These are phyloP conservation scores for Pseudogymnoascus sp. DNA, from an alignment of 2,329 filamentous ascomycete genomes.

Conservation along the genomic window DNA sequence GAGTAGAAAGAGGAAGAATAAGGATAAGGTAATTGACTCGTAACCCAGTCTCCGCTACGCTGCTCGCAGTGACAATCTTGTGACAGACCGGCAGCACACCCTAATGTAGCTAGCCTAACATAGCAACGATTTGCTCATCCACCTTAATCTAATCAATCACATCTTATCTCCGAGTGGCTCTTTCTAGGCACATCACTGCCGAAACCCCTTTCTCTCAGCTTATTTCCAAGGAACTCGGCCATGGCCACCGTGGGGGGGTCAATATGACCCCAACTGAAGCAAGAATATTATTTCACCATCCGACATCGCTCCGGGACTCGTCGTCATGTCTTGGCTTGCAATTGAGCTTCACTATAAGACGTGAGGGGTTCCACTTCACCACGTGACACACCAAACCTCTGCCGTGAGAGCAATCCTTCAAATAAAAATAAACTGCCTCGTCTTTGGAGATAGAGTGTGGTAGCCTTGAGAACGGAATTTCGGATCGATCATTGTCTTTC, in stretches of 20 bases:
- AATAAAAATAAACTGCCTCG: slow-evolving; percentile 1
- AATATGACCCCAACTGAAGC: neutral
- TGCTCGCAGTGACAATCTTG: neutral
- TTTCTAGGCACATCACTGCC: neutral
- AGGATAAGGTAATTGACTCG: neutral
- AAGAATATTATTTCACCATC: neutral
- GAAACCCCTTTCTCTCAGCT: neutral
- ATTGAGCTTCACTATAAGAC: neutral
- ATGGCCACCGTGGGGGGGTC: neutral
- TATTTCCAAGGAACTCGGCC: neutral
- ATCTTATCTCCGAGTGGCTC: neutral
- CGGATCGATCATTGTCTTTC: neutral
- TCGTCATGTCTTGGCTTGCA: neutral
- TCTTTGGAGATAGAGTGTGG: neutral
- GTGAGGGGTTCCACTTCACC: neutral
- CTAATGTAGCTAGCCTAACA: neutral
- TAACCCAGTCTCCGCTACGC: neutral
- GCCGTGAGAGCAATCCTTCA: neutral
- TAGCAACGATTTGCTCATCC: slow-evolving; percentile 2
- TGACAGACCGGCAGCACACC: neutral
- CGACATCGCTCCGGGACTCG: neutral
- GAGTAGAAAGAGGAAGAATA: neutral
- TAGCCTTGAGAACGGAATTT: neutral
- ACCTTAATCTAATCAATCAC: slow-evolving; percentile 4
- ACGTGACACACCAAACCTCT: neutral